Conservation (phyloP, 108 stramenopile species). For the Cyclotella kingstonii region DNA sequence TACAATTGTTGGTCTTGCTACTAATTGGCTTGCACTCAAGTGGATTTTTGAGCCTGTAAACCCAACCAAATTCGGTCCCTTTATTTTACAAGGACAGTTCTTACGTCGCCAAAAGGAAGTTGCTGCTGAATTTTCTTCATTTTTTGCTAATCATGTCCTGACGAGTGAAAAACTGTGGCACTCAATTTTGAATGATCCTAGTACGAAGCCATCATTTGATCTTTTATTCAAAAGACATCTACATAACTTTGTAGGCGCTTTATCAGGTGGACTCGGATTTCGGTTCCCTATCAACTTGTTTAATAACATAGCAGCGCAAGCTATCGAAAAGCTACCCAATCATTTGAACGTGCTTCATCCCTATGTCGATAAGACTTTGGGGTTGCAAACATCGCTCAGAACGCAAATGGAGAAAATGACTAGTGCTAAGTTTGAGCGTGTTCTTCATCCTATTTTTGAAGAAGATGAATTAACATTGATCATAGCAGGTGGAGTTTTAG, state of each 20-base stretch:
- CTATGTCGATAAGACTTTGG: conserved; percentile 81
- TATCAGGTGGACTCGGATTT: conserved; percentile 55
- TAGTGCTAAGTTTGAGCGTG: conserved; percentile 86
- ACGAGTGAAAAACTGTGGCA: conserved; percentile 76
- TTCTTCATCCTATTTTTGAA: conserved; percentile 94
- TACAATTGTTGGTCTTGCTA: conserved; percentile 86
- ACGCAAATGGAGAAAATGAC: conserved; percentile 87
- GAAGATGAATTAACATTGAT: conserved; percentile 96
- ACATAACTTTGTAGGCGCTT: conserved; percentile 42
- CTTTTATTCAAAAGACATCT: conserved; percentile 62
- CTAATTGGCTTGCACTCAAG: conserved; percentile 92
- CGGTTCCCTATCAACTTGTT: conserved; percentile 45
- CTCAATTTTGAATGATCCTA: conserved; percentile 72
- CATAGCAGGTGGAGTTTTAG: conserved; percentile 88
- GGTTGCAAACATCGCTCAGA: conserved; percentile 74
- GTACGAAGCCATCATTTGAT: conserved; percentile 61
- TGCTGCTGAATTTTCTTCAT: conserved; percentile 75
- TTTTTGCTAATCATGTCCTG: conserved; percentile 81
- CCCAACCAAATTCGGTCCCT: conserved; percentile 88
- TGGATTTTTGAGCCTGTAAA: conserved; percentile 95
- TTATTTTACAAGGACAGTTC: conserved; percentile 91
- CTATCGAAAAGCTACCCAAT: conserved; percentile 68
- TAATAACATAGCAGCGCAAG: conserved; percentile 39
- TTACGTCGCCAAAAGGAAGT: conserved; percentile 88
- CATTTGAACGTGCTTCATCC: conserved; percentile 72